Percentiles rank a stretch among this genome's conserved stretches.
Conservation (phyloP, 2,329 filamentous ascomycete species). For the Bimuria novae-zelandiae region DNA sequence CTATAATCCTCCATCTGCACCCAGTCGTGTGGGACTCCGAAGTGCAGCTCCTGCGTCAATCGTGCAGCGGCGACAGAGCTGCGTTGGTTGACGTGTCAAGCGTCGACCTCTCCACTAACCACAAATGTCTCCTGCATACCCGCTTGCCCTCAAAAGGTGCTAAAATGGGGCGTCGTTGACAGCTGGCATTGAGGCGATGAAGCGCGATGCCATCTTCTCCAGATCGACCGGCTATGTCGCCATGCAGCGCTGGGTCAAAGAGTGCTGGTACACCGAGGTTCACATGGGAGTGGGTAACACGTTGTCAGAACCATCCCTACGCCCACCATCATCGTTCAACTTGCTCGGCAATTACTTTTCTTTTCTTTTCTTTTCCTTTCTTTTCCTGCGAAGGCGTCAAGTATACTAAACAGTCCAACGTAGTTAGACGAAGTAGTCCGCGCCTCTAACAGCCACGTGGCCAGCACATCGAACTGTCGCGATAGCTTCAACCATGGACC, state of each 20-base stretch:
- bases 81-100: constrained; percentile 43
- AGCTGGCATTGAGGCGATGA: constrained; percentile 42
- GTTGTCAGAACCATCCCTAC: constrained; percentile 16
- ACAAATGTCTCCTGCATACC: constrained; percentile 35
- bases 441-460: constrained; percentile 26
- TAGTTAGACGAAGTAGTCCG: constrained; percentile 13
- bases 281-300: constrained; percentile 30
- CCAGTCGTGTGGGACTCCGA: constrained; percentile 37
- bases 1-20: constrained; percentile 40
- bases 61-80: constrained; percentile 42
- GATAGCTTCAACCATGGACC: constrained; percentile 15
- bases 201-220: constrained; percentile 24
- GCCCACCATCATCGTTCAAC: constrained; percentile 32
- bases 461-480: constrained; percentile 21
- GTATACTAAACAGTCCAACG: constrained; percentile 5
- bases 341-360: constrained; percentile 22
- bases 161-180: constrained; percentile 39
- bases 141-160: constrained; percentile 31
- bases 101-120: constrained; percentile 42
- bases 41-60: constrained; percentile 48
- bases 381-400: constrained; percentile 1
- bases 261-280: constrained; percentile 16
- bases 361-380: constrained; percentile 15
- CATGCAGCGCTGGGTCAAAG: constrained; percentile 11
- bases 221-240: constrained; percentile 24